A percentile compares a stretch with the other conserved stretches of the same genome.
phyloP scores from a whole-genome alignment of 495 filamentous ascomycete genomes.

The Cudoniella acicularis region DNA sequence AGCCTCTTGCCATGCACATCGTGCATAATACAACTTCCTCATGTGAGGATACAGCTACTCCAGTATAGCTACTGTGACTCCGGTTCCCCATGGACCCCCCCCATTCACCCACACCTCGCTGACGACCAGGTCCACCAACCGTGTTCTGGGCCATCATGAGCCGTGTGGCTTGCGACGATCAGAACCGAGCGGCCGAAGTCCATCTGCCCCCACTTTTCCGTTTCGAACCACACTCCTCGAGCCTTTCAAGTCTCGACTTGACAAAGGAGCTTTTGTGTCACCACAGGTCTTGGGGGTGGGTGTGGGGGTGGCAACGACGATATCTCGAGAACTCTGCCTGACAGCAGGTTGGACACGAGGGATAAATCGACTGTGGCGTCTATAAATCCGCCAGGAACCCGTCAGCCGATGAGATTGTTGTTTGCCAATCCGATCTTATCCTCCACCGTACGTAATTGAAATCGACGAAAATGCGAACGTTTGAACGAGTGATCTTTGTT shows the following conservation, averaged over 20 bases:
- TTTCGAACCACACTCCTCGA: not conserved
- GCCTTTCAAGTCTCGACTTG: not conserved
- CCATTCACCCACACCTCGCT: not conserved
- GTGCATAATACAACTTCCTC: not conserved
- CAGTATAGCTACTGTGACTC: no score
- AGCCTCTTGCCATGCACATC: not conserved
- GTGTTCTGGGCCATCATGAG: not conserved
- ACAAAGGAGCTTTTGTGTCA: not conserved
- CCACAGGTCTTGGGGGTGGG: no score
- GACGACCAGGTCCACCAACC: not conserved
- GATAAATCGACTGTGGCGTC: no score
- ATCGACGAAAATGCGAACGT: not conserved
- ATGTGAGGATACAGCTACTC: not conserved
- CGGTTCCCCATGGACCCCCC: not conserved
- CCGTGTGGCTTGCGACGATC: not conserved
- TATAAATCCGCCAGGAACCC: not conserved
- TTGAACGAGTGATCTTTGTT: not conserved
- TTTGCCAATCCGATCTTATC: not conserved
- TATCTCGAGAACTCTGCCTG: no score
- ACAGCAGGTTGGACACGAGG: no score
- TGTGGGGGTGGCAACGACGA: no score
- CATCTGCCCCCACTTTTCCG: not conserved
- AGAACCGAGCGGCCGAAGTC: not conserved
- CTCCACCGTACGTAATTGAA: not conserved
- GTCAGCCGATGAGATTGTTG: not conserved